phyloP scores from a whole-genome alignment of 495 filamentous ascomycete genomes.

The Cenococcum geophilum region DNA sequence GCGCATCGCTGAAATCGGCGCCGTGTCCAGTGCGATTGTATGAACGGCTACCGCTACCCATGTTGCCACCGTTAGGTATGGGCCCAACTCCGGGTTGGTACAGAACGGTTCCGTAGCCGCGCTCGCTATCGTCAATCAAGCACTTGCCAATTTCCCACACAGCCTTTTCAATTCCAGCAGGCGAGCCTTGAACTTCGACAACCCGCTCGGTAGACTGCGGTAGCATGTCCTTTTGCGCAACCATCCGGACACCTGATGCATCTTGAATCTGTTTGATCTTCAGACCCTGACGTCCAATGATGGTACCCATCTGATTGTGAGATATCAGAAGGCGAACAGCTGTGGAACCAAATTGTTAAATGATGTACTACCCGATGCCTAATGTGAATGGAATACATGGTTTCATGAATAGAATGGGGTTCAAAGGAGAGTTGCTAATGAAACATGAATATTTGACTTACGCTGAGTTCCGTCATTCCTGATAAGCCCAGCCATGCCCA shows the following conservation, averaged over 20 bases:
- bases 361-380: not conserved
- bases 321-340: conserved; percentile 96
- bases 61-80: conserved; percentile 43
- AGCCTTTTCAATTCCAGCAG: conserved; percentile 89
- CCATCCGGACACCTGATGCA: conserved; percentile 93
- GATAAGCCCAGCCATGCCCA: conserved; percentile 89
- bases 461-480: conserved; percentile 85
- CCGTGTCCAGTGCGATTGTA: conserved; percentile 93
- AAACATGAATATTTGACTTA: conserved; percentile 49
- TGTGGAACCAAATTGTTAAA: conserved; percentile 43
- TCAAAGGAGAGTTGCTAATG: conserved; percentile 5
- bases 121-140: conserved; percentile 93
- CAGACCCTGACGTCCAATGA: conserved; percentile 90
- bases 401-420: conserved; percentile 10
- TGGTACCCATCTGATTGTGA: conserved; percentile 99
- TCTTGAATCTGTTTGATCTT: conserved; percentile 99
- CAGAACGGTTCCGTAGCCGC: conserved; percentile 89
- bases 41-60: conserved; percentile 55
- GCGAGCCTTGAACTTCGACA: conserved; percentile 89
- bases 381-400: conserved; percentile 8
- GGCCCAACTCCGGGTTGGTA: conserved; percentile 64
- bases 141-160: conserved; percentile 99
- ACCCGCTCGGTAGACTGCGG: conserved; percentile 98
- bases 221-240: conserved; percentile 98
- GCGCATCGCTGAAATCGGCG: conserved; percentile 88